These are phyloP conservation scores for Dalbergia oliveri DNA, from an alignment of 306 rosid genomes.

Conservation along the genomic window DNA sequence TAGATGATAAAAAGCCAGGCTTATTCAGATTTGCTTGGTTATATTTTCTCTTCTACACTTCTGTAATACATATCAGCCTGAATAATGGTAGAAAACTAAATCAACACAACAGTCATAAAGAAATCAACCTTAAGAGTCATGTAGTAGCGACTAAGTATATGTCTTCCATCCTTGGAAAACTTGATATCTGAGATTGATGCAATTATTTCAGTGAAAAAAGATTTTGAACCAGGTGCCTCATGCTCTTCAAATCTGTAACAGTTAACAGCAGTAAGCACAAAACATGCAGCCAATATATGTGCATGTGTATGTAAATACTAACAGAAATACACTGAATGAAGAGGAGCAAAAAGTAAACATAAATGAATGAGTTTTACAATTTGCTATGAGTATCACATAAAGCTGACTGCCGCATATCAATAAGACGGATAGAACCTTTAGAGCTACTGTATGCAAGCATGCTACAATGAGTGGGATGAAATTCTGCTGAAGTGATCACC, in stretches of 20 bases:
- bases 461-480: slow-evolving; percentile 80
- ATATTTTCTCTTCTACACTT: not conserved
- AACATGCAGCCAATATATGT: not conserved
- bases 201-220: slow-evolving; percentile 81
- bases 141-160: slow-evolving; percentile 83
- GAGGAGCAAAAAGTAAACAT: not conserved
- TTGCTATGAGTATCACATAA: slow-evolving; percentile 80
- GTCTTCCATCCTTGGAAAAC: slow-evolving; percentile 75
- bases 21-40: not conserved
- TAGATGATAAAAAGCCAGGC: not conserved
- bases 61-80: not conserved
- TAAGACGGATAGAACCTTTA: slow-evolving; percentile 77
- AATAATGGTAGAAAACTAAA: slow-evolving; percentile 3
- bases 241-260: slow-evolving; percentile 74
- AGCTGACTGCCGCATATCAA: slow-evolving; percentile 85
- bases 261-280: slow-evolving; percentile 6
- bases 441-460: slow-evolving; percentile 81
- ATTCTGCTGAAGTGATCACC: slow-evolving; percentile 83
- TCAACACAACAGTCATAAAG: slow-evolving; percentile 20
- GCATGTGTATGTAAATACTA: not conserved
- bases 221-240: slow-evolving; percentile 75
- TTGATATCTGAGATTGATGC: slow-evolving; percentile 81
- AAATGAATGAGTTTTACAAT: slow-evolving; percentile 54
- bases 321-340: slow-evolving; percentile 1
- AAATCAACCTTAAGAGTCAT: slow-evolving; percentile 75